Evolutionary conservation across 2,329 filamentous ascomycete genomes (phyloP), one percentile per base, ranked within the genome.

Genomic region (Apiospora phragmitis): DNA sequence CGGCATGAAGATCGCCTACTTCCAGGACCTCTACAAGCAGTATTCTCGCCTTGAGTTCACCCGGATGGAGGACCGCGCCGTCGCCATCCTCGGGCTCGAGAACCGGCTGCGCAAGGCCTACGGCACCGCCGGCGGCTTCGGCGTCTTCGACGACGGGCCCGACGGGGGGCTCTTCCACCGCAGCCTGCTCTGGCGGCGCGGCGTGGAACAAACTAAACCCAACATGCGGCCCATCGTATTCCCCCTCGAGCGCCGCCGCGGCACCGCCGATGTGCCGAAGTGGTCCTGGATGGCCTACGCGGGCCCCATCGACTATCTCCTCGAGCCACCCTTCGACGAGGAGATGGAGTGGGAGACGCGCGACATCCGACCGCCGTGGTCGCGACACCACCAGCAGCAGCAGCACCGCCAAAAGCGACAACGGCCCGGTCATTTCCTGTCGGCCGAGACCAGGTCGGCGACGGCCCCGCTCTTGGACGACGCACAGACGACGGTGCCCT

Each of bases 1-100:
- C 6, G 73, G 73, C 9, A 51, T 66, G 11, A 71, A 65, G 21
- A 74, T 74, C 12, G 51, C 68, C 16, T 67, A 70, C 9, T 75
- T 70, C 35, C 70, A 75, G 42, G 59, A 71, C 12, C 49, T 55
- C 1, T 55, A 55, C 26, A 55, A 55, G 14, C 24, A 32, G 24
- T 55, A 55, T 26, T 32, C 26, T 1, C 49, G 49, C 26, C 26
- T 55, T 4, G 1, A 55, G 26, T 55, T 32, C 49, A 55, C 26
- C 1, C 26, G 49, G 14, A 32, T 21, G 49, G 49, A 32, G 32
- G 73, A 75, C 59, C 70, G 73, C 3, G 70, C 73, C 1, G 49
- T 74, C 12, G 73, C 71, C 29, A 73, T 74, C 8, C 70, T 66
- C 5, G 72, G 73, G 16, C 38, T 74, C 24, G 71, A 75, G 43